Base-by-base conservation (phyloP, 768 basidiomycete genomes). In the Macrocybe gigantea region DNA sequence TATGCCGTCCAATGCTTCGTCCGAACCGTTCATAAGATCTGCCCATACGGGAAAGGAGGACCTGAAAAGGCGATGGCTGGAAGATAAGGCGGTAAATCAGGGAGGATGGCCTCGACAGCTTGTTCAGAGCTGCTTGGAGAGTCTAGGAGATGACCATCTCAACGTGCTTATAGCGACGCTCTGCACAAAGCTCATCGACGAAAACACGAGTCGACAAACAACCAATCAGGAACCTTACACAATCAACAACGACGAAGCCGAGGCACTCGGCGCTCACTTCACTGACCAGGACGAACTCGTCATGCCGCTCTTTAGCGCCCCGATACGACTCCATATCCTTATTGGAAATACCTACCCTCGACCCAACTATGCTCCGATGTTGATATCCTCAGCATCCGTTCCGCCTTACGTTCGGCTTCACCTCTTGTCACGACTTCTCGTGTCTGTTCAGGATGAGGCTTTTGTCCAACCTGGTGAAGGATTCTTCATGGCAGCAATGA, bases 321-420 rank as follows among this genome's bases (percentile, higher is more conserved):
- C 81, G 4, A 65, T 93, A 32, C 64, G 75, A 36, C 69, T 94
- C 1, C 83, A 91, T 53, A 65, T 94, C 42, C 56, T 91, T 29
- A 67, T 83, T 15, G 60, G 68, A 14, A 73, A 75, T 15, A 63
- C 63, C 0, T 62, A 78, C 64, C 57, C 74, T 56, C 49, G 74
- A 53, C 58, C 70, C 59, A 66, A 63, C 14, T 77, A 80, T 48
- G 78, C 83, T 0, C 80, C 89, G 0, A 79, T 93, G 66, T 95
- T 85, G 60, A 60, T 95, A 45, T 76, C 83, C 1, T 91, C 89
- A 1, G 58, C 67, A 0, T 75, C 78, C 1, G 70, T 85, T 4
- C 79, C 93, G 0, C 77, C 90, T 1, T 95, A 95, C 62, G 70
- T 94, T 47, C 82, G 90, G 14, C 76, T 95, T 4, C 83, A 94